A percentile compares a stretch with the other conserved stretches of the same genome.
Conservation (phyloP, 305 asterid genomes). For the Fraxinus latifolia region DNA sequence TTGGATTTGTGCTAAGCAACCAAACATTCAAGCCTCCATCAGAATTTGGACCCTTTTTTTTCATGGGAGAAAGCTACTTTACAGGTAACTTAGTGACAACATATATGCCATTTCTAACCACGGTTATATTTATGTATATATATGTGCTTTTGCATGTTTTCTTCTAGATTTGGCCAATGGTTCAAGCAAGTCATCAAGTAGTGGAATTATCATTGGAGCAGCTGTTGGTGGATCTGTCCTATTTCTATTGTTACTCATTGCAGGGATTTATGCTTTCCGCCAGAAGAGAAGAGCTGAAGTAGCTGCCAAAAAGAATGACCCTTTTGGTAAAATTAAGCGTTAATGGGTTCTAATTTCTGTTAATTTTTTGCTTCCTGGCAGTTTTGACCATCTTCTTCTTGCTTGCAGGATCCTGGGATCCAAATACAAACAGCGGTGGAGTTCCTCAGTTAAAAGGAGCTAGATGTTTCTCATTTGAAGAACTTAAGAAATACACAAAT, state of each 20-base stretch:
- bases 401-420: constrained; percentile 69
- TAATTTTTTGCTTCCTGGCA: background rate
- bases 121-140: background rate
- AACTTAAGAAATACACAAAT: constrained; percentile 63
- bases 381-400: constrained; percentile 11
- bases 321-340: constrained; percentile 56
- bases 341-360: background rate
- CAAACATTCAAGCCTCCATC: constrained; percentile 74
- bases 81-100: constrained; percentile 39
- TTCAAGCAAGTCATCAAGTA: constrained; percentile 42
- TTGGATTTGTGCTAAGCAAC: constrained; percentile 63
- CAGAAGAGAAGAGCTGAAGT: constrained; percentile 72
- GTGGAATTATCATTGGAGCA: constrained; percentile 62
- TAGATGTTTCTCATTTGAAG: constrained; percentile 64
- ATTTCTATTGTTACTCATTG: constrained; percentile 44
- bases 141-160: background rate
- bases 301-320: constrained; percentile 55
- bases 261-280: constrained; percentile 70
- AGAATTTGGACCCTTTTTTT: constrained; percentile 62
- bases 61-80: constrained; percentile 38
- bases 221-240: constrained; percentile 75
- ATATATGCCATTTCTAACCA: background rate
- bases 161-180: constrained; percentile 30
- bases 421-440: constrained; percentile 61
- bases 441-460: constrained; percentile 85